Percentiles rank a stretch among this genome's conserved stretches.
phyloP scores from a whole-genome alignment of 495 filamentous ascomycete genomes.

The Penicillium silybi region DNA sequence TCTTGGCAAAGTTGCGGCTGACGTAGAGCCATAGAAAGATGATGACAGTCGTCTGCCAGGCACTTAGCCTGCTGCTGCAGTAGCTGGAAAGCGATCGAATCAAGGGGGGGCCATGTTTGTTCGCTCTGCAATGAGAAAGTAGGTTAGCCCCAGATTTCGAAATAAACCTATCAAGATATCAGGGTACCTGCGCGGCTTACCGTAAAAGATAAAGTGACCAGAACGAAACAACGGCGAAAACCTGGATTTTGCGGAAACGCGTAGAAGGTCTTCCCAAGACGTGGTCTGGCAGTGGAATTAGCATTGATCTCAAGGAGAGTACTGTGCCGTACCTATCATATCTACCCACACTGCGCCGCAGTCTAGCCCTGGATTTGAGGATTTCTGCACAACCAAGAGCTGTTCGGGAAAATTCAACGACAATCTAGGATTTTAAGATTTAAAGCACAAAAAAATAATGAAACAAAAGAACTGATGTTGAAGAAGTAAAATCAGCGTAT shows the following conservation, averaged over 20 bases:
- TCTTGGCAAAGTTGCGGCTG: slow-evolving; percentile 86
- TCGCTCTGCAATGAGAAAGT: slow-evolving; percentile 51
- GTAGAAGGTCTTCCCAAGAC: slow-evolving; percentile 86
- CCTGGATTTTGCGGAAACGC: slow-evolving; percentile 87
- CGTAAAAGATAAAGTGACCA: slow-evolving; percentile 81
- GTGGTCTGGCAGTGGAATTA: slow-evolving; percentile 57
- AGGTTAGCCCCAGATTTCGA: neutral
- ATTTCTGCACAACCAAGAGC: neutral
- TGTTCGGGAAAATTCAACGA: neutral
- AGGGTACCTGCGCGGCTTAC: slow-evolving; percentile 37
- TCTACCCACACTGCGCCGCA: slow-evolving; percentile 6
- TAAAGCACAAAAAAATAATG: neutral
- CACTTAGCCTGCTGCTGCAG: slow-evolving; percentile 65
- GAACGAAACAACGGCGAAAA: slow-evolving; percentile 83
- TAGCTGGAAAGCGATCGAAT: slow-evolving; percentile 67
- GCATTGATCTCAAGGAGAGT: neutral
- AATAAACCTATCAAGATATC: neutral
- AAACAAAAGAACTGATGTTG: neutral
- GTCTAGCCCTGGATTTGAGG: neutral
- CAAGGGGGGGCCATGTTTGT: slow-evolving; percentile 81
- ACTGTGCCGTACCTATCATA: slow-evolving; percentile 32
- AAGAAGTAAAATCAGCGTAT: neutral
- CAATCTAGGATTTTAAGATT: neutral
- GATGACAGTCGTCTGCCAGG: slow-evolving; percentile 85
- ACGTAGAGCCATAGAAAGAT: slow-evolving; percentile 91